These are phyloP conservation scores for Earliella scabrosa DNA, from an alignment of 1,284 basidiomycete genomes.

Conservation along the genomic window DNA sequence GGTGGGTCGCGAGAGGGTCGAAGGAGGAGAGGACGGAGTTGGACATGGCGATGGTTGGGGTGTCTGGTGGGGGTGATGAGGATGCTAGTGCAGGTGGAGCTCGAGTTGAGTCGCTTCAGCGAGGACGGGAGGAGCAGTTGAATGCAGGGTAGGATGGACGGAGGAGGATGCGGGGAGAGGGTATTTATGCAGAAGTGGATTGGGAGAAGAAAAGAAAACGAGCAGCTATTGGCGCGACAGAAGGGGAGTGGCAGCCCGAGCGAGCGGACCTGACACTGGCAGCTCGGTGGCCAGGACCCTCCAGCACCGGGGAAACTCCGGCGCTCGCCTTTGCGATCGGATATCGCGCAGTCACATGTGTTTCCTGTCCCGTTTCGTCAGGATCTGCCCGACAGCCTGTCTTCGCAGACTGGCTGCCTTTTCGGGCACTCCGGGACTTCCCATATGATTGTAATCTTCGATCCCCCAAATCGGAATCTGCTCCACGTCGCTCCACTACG, in stretches of 20 bases:
- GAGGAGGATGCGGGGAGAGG: not conserved
- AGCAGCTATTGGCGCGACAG: not conserved
- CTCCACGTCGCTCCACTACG: constrained; percentile 14
- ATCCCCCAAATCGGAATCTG: constrained; percentile 19
- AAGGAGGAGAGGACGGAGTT: constrained; percentile 49
- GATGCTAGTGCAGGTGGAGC: not conserved
- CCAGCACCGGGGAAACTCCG: constrained; percentile 20
- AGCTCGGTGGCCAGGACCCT: no score
- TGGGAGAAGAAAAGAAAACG: constrained; percentile 1
- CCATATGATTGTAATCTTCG: constrained; percentile 11
- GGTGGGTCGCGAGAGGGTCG: constrained; percentile 61
- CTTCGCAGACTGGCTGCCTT: constrained; percentile 2
- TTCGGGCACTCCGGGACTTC: constrained; percentile 3
- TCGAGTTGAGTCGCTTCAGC: not conserved
- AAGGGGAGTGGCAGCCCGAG: constrained; percentile 8
- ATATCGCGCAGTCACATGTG: constrained; percentile 14
- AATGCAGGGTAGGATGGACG: constrained; percentile 1
- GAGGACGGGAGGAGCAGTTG: not conserved
- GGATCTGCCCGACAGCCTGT: not conserved
- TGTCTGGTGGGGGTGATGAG: not conserved
- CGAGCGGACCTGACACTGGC: constrained; percentile 9
- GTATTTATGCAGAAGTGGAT: constrained; percentile 17
- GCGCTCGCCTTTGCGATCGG: constrained; percentile 6
- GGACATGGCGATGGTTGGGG: constrained; percentile 33
- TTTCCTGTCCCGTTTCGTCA: not conserved